Evolutionary conservation across 305 asterid species (phyloP), one percentile per base, ranked within the genome.

Genomic region (Euphrasia arctica): DNA sequence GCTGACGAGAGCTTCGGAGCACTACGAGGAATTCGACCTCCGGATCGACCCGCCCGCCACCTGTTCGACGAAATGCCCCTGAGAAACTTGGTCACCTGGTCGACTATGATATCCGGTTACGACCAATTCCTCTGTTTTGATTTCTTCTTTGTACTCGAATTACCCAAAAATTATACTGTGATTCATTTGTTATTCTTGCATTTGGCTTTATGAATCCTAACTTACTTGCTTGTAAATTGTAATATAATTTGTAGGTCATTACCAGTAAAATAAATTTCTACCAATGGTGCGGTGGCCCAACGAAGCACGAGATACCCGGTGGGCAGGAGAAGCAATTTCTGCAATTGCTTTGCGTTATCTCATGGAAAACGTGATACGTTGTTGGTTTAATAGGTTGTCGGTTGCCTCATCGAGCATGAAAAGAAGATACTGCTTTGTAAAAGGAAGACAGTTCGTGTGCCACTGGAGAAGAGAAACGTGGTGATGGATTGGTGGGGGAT

Each of bases 401-500:
- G 97, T 58, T 94, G 97, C 84, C 91, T 93, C 68, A 86, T 93
- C 41, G 97, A 88, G 85, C 97, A 94, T 63, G 97, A 88, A 64
- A 83, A 90, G 78, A 94, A 88, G 81, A 79, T 94, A 72, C 77
- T 94, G 43, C 67, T 94, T 49, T 94, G 99, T 79, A 90, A 74
- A 72, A 80, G 99, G 75, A 90, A 90, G 64, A 94, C 22, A 18
- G 22, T 18, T 18, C 22, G 22, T 18, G 22, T 18, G 22, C 22
- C 22, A 18, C 22, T 18, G 22, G 22, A 18, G 22, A 18, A 18
- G 22, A 18, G 22, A 18, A 18, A 18, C 22, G 22, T 18, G 22
- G 22, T 18, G 22, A 18, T 18, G 22, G 22, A 18, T 18, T 18
- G 22, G 22, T 18, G 22, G 22, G 22, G 22, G 22, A 18, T 18